A percentile compares a stretch with the other conserved stretches of the same genome.
These are phyloP conservation scores for Puccinia novopanici DNA, from an alignment of 1,284 basidiomycete genomes.

Conservation along the genomic window DNA sequence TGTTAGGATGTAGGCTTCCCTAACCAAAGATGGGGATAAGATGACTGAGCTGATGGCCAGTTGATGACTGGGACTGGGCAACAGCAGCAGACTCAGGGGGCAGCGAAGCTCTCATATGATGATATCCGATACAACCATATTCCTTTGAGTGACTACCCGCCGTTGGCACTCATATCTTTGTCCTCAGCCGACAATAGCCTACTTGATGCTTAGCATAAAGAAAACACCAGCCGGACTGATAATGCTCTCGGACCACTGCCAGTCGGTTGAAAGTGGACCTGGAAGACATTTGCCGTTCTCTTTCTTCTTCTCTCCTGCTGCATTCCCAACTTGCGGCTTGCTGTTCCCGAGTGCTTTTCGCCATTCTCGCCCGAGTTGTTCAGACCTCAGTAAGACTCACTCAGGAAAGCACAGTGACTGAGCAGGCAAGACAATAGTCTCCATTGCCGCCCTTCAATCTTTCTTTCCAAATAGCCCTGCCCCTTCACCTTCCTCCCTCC, in stretches of 20 bases:
- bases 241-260: neutral
- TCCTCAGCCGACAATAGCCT: neutral
- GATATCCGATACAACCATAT: neutral
- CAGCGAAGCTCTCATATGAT: neutral
- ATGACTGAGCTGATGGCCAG: neutral
- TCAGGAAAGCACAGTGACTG: constrained; percentile 1
- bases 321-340: neutral
- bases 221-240: neutral
- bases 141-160: constrained; percentile 7
- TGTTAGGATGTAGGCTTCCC: neutral
- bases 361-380: neutral
- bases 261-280: neutral
- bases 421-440: neutral
- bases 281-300: neutral
- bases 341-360: neutral
- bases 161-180: neutral
- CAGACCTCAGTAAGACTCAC: neutral
- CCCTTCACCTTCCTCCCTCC: neutral
- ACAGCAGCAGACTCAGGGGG: too few species aligned
- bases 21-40: neutral
- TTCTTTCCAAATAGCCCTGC: neutral
- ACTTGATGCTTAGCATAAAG: neutral
- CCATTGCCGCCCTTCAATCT: neutral
- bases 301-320: neutral
- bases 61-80: neutral